Base-by-base conservation (phyloP, 805 yeast genomes). In the Alloascoidea africana region DNA sequence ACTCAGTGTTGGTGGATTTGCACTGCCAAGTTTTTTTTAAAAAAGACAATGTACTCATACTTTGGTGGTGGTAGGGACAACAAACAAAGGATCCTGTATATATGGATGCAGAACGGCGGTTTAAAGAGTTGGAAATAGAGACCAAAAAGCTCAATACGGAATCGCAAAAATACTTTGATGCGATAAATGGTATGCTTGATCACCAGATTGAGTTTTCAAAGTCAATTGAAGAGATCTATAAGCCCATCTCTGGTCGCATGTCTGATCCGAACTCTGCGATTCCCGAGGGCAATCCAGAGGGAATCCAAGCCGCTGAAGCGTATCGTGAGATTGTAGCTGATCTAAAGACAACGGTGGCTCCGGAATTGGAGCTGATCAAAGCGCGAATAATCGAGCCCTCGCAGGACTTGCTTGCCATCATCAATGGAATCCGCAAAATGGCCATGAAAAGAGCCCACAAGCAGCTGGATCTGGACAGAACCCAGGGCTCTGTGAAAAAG, bases 251-350 rank as follows among this genome's bases (percentile, higher is more conserved):
- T 39, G 98, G 98, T 33, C 76, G 86, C 43, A 65, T 82, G 54
- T 76, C 91, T 13, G 97, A 91, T 55, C 96, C 96, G 4, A 82
- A 77, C 52, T 73, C 91, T 4, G 58, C 84, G 2, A 70, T 74
- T 35, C 87, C 87, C 0, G 98, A 91, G 54, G 96, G 93, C 47
- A 87, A 87, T 52, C 96, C 96, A 3, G 94, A 91, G 38, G 98
- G 97, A 48, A 85, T 91, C 46, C 76, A 81, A 51, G 98, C 98
- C 1, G 74, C 93, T 50, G 94, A 82, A 52, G 94, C 81, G 54
- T 91, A 87, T 59, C 68, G 94, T 41, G 93, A 71, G 33, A 79
- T 86, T 39, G 96, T 91, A 27, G 70, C 73, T 37, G 96, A 87
- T 42, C 64, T 91, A 48, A 91, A 87, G 59, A 76, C 73, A 39